Evolutionary conservation across 2,329 filamentous ascomycete species (phyloP).

Genomic region (Neodidymelliopsis sp.): DNA sequence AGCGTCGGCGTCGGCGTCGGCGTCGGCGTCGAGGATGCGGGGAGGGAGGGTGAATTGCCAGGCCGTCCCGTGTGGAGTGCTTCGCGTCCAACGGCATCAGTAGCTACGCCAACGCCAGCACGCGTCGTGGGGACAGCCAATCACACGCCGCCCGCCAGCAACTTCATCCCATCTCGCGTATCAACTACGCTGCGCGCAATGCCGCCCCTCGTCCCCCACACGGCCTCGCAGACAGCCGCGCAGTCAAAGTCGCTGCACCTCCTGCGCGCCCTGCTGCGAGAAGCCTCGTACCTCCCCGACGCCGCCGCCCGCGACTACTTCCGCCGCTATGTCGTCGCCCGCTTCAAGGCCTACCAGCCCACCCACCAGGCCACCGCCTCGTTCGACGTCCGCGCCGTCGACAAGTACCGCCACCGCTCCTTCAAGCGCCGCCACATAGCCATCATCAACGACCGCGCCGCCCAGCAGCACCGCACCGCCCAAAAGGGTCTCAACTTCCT

Average conservation of each 20-base stretch:
- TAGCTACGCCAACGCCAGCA: too few relatives aligned
- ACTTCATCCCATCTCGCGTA: background rate
- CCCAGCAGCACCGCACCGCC: conserved; percentile 31
- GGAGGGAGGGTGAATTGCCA: conserved; percentile 29
- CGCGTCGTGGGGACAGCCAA: conserved; percentile 22
- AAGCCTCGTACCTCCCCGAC: conserved; percentile 68
- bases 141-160: conserved; percentile 14
- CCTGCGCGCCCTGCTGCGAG: conserved; percentile 64
- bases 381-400: conserved; percentile 23
- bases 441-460: conserved; percentile 34
- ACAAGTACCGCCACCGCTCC: conserved; percentile 26
- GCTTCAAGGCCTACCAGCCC: conserved; percentile 57
- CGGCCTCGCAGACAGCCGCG: background rate
- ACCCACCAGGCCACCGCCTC: conserved; percentile 29
- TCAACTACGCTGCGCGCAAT: background rate
- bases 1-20: background rate
- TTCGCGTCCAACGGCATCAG: conserved; percentile 31
- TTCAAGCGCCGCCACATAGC: conserved; percentile 31
- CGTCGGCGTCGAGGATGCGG: conserved; percentile 5
- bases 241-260: conserved; percentile 51
- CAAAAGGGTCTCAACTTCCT: conserved; percentile 54
- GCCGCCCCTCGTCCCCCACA: background rate
- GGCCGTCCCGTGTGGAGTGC: conserved; percentile 27
- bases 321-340: conserved; percentile 55
- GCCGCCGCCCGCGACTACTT: conserved; percentile 60